A percentile compares a stretch with the other conserved stretches of the same genome.
Conservation (phyloP, 164 flowering plant species). For the Magnolia changhungtana region DNA sequence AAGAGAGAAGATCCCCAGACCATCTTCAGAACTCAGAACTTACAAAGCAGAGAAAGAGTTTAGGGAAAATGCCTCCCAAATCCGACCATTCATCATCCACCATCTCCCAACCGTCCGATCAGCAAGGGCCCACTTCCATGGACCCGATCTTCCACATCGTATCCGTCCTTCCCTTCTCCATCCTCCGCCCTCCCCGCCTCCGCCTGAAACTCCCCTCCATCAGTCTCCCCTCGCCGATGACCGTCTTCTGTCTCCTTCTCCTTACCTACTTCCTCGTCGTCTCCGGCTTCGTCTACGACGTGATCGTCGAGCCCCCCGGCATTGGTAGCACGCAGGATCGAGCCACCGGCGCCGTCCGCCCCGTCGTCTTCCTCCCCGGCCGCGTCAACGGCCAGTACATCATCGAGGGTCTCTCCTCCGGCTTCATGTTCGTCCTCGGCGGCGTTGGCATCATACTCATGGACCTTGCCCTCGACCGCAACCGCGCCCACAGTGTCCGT, state of each 20-base stretch:
- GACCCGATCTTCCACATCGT: constrained; percentile 73
- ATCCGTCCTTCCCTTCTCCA: constrained; percentile 55
- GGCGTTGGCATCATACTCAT: constrained; percentile 78
- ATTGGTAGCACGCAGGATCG: constrained; percentile 91
- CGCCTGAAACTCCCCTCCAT: constrained; percentile 88
- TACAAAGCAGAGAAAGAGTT: not conserved
- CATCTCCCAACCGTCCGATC: constrained; percentile 2
- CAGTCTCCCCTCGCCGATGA: constrained; percentile 76
- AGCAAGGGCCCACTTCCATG: constrained; percentile 20
- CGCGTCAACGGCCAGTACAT: constrained; percentile 99
- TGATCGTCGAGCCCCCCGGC: constrained; percentile 97
- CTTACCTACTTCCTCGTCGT: constrained; percentile 93
- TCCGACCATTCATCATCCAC: constrained; percentile 2
- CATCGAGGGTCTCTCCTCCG: constrained; percentile 91
- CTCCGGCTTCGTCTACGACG: constrained; percentile 94
- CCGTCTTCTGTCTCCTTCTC: constrained; percentile 72
- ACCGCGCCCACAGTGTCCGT: constrained; percentile 64
- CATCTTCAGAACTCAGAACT: not conserved
- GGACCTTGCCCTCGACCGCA: constrained; percentile 76
- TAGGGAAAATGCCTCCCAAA: constrained; percentile 8
- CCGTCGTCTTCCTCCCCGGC: constrained; percentile 86
- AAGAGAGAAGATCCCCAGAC: too few species aligned
- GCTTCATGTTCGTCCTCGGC: constrained; percentile 97
- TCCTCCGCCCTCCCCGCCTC: constrained; percentile 82
- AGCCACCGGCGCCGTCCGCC: constrained; percentile 69